phyloP scores from a whole-genome alignment of 306 rosid genomes.

The Neltuma alba region DNA sequence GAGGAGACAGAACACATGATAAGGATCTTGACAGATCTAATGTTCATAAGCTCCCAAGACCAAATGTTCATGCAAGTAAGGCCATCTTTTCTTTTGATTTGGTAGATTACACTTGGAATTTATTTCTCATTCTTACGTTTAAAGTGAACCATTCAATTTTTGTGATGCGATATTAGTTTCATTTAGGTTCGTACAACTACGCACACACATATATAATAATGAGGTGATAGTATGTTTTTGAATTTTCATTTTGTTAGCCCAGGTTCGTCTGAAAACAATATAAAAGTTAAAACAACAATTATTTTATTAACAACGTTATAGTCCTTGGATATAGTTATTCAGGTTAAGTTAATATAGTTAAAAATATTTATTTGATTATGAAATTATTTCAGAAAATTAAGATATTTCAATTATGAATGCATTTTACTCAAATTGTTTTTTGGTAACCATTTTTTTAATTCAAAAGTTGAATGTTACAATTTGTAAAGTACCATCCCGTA shows the following conservation, averaged over 20 bases:
- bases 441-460: too few species aligned
- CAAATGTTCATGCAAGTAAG: slow-evolving; percentile 62
- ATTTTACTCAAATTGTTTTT: too few species aligned
- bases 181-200: neutral
- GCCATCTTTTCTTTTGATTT: neutral
- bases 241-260: neutral
- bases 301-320: neutral
- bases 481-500: neutral
- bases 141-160: neutral
- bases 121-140: neutral
- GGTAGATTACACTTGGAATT: neutral
- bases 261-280: neutral
- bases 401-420: neutral
- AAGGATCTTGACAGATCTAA: slow-evolving; percentile 35
- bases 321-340: neutral
- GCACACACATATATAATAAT: neutral
- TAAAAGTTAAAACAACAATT: neutral
- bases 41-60: slow-evolving; percentile 48
- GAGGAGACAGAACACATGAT: slow-evolving; percentile 34
- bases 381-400: neutral
- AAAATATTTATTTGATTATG: neutral
- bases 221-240: neutral
- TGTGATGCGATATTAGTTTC: neutral
- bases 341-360: neutral
- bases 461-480: neutral